Evolutionary conservation across 371 early-diverging fungal species (phyloP).

Genomic region (Lichtheimia hyalospora): DNA sequence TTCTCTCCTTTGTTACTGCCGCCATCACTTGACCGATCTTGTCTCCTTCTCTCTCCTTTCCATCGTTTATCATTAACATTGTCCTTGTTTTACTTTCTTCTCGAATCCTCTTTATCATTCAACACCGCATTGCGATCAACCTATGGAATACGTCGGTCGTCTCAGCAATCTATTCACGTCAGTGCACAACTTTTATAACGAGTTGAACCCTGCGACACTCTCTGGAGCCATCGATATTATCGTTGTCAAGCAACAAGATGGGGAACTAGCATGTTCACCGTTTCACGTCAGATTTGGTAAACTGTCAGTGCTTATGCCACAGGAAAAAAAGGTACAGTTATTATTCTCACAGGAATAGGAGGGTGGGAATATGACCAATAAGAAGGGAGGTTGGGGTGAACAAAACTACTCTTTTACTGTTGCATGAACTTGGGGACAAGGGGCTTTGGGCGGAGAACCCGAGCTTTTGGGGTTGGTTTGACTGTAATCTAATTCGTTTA

Average conservation of each 20-base stretch:
- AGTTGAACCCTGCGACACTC: slow-evolving; percentile 96
- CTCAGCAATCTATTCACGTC: slow-evolving; percentile 54
- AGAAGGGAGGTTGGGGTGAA: neutral
- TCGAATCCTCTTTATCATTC: neutral
- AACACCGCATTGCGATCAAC: neutral
- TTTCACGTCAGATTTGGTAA: slow-evolving; percentile 98
- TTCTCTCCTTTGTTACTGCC: too few species aligned
- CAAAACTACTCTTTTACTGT: neutral
- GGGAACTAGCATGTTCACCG: slow-evolving; percentile 85
- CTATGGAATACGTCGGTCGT: slow-evolving; percentile 30
- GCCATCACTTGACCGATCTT: too few species aligned
- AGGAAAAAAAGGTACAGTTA: slow-evolving; percentile 71
- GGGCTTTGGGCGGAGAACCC: neutral
- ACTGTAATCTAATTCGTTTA: neutral
- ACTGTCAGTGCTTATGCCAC: slow-evolving; percentile 85
- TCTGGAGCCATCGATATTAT: slow-evolving; percentile 98
- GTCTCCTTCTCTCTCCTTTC: too few species aligned
- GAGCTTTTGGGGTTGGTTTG: slow-evolving; percentile 1
- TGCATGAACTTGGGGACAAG: slow-evolving; percentile 1
- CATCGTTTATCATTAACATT: neutral
- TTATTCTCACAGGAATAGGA: too few species aligned
- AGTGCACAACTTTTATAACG: slow-evolving; percentile 91
- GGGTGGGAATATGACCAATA: too few species aligned
- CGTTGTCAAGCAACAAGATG: slow-evolving; percentile 81
- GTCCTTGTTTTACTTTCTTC: neutral